Base-by-base conservation (phyloP, 169 alveolate species). In the Plasmodium inui region DNA sequence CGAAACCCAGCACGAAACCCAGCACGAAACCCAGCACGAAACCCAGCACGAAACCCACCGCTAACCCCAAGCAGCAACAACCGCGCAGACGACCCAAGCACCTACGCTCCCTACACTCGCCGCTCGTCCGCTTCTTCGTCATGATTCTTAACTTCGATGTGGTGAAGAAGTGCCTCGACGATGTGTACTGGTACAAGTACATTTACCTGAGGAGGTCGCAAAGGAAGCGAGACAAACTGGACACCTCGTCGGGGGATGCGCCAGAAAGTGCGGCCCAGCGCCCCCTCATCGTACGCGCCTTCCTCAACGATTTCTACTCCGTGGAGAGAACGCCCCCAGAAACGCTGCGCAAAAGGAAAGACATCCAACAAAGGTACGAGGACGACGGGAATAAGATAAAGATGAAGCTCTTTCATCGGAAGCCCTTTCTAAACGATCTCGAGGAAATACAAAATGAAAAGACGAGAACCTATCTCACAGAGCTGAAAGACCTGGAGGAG, bases 101-200 rank as follows among this genome's bases (percentile, higher is more conserved):
- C 32, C 73, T 89, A 14, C 67, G 90, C 30, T 89, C 94, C 4
- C 39, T 89, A 39, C 94, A 89, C 71, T 89, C 94, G 3, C 94
- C 94, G 14, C 73, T 89, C 46, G 50, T 89, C 34, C 89, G 94
- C 32, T 89, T 89, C 50, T 89, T 89, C 82, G 26, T 89, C 3
- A 89, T 89, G 94, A 89, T 89, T 12, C 72, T 89, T 39, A 89
- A 89, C 14, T 89, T 89, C 50, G 94, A 89, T 50, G 46, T 89
- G 30, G 71, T 89, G 17, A 89, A 71, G 34, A 79, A 80, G 22
- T 89, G 94, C 19, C 3, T 89, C 34, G 94, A 89, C 39, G 94
- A 78, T 22, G 17, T 81, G 30, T 80, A 80, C n/a, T 89, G 94
- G 94, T 89, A 89, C 82, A 81, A 89, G 70, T 44, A 81, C 73